phyloP scores from a whole-genome alignment of 1,284 basidiomycete species.

The Papiliotrema flavescens region DNA sequence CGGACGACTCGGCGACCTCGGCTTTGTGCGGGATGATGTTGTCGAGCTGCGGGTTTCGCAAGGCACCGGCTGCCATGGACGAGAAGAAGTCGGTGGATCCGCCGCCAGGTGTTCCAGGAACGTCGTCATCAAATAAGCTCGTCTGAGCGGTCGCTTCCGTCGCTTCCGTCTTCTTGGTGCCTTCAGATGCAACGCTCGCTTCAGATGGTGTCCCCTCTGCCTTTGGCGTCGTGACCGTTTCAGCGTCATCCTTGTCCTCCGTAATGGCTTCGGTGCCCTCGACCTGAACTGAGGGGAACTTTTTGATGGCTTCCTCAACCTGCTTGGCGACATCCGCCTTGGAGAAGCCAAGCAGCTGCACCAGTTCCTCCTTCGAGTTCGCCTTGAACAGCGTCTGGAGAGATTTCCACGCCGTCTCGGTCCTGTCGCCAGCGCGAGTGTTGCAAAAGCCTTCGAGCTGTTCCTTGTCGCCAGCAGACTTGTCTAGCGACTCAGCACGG shows the following conservation, averaged over 20 bases:
- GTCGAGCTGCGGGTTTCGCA: conserved; percentile 58
- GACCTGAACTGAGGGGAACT: conserved; percentile 51
- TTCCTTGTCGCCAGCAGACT: conserved; percentile 59
- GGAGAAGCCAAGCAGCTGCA: conserved; percentile 88
- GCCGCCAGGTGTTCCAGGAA: conserved; percentile 48
- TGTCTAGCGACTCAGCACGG: conserved; percentile 68
- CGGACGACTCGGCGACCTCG: conserved; percentile 76
- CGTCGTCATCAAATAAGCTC: conserved; percentile 70
- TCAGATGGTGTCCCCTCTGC: conserved; percentile 67
- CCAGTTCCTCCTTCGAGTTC: conserved; percentile 82
- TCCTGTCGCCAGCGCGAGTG: conserved; percentile 43
- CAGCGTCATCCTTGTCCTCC: conserved; percentile 50
- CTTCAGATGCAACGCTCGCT: conserved; percentile 58
- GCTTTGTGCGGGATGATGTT: conserved; percentile 72
- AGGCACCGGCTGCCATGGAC: conserved; percentile 58
- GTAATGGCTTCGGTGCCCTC: conserved; percentile 1
- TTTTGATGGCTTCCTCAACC: conserved; percentile 76
- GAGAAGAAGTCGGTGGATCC: conserved; percentile 86
- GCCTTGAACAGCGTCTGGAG: conserved; percentile 83
- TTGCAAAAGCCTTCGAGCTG: conserved; percentile 67
- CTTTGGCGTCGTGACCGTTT: conserved; percentile 3
- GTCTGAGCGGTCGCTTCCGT: conserved; percentile 59
- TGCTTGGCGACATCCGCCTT: conserved; percentile 77
- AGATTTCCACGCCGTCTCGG: conserved; percentile 78
- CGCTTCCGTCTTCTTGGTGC: conserved; percentile 58